Conservation (phyloP, 805 yeast species). For the Kodamaea leandrae region DNA sequence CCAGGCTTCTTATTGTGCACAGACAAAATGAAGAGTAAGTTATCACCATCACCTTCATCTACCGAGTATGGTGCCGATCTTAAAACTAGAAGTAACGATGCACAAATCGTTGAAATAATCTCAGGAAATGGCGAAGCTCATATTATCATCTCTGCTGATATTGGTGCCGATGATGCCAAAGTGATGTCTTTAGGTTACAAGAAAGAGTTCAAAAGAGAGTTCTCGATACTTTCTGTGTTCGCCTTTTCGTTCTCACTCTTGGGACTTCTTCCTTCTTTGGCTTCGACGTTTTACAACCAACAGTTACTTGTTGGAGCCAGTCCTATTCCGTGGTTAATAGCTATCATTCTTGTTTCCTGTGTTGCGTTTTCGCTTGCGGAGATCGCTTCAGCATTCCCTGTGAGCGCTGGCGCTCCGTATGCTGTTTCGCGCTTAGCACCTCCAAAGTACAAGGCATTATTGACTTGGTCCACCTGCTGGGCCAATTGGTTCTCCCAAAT, state of each 20-base stretch:
- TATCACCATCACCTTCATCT: too few relatives aligned
- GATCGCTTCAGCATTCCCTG: slow-evolving; percentile 62
- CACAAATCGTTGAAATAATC: too few relatives aligned
- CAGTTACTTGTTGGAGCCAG: slow-evolving; percentile 60
- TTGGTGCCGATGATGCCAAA: slow-evolving; percentile 50
- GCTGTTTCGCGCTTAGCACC: slow-evolving; percentile 66
- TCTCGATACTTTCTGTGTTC: slow-evolving; percentile 55
- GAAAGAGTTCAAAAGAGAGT: slow-evolving; percentile 60
- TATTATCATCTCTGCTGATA: slow-evolving; percentile 18
- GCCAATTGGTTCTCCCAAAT: slow-evolving; percentile 64
- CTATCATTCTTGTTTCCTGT: slow-evolving; percentile 51
- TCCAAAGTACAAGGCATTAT: slow-evolving; percentile 47
- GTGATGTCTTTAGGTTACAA: slow-evolving; percentile 60
- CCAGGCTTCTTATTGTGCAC: too few relatives aligned
- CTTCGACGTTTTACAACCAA: slow-evolving; percentile 58
- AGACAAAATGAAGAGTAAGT: too few relatives aligned
- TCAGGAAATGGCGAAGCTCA: too few relatives aligned
- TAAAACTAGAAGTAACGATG: too few relatives aligned
- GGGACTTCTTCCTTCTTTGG: slow-evolving; percentile 63
- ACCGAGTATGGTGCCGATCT: too few relatives aligned
- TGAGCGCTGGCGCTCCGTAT: slow-evolving; percentile 67
- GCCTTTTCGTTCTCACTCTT: slow-evolving; percentile 63
- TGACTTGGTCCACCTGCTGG: slow-evolving; percentile 65
- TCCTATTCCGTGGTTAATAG: slow-evolving; percentile 60
- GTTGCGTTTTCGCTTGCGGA: slow-evolving; percentile 67